Evolutionary conservation across 83 land plant genomes (phyloP), one percentile per base, ranked within the genome.

Genomic region (Diphasiastrum complanatum): DNA sequence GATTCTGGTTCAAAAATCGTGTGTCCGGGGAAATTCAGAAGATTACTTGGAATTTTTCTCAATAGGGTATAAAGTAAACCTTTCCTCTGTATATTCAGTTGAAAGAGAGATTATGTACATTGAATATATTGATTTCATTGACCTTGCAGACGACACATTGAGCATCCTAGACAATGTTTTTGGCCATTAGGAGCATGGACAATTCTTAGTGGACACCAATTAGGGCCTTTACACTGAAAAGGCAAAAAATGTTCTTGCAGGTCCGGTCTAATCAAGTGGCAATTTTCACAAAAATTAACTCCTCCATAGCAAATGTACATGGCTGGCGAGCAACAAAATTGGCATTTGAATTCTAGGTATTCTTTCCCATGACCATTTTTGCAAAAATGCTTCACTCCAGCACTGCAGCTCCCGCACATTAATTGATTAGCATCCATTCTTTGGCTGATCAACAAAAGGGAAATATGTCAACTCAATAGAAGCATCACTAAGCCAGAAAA

Each of bases 331-430:
- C 76, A 73, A 49, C 76, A 73, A 51, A 33, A 73, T 14, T 47
- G 40, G 60, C 76, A 73, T 51, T 73, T 73, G 30, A 59, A 73
- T 34, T 73, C 72, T 19, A 67, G 23, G 55, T 59, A 73, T 35
- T 67, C 51, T 26, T 53, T 66, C n/a, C 76, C 76, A 48, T 73
- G 76, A 4, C 76, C 76, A 30, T 58, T 60, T 30, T 32, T 20
- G 65, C 76, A 73, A 34, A 43, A 23, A 16, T 28, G 55, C 33
- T 23, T 29, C 20, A 33, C 59, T n/a, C 51, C 64, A 33, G 71
- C 71, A 58, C 70, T 64, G 65, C 76, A 73, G 33, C 76, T 65
- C 22, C 76, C 76, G 33, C 76, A 73, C 11, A 73, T 60, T 11
- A 67, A 54, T 8, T 67, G 66, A 51, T 37, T 48, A 18, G 31